Evolutionary conservation across 2,329 filamentous ascomycete species (phyloP).

Genomic region (Golovinomyces cichoracearum): DNA sequence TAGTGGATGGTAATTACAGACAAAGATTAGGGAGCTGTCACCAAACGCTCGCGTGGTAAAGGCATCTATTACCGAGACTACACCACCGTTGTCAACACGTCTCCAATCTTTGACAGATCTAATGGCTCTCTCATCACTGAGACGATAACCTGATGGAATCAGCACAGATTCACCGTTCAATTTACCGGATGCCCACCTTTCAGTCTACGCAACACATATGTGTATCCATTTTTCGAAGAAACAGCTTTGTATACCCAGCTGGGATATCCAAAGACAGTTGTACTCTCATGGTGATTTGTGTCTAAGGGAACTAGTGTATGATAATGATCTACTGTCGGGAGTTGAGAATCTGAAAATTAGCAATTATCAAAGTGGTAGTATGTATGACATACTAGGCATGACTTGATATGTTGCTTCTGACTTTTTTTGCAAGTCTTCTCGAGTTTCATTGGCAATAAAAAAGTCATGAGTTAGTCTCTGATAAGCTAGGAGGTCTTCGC

Average conservation of each 20-base stretch:
- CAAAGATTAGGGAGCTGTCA: slow-evolving; percentile 81
- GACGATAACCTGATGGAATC: slow-evolving; percentile 36
- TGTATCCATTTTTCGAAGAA: slow-evolving; percentile 64
- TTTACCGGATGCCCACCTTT: slow-evolving; percentile 31
- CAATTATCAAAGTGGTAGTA: slow-evolving; percentile 4
- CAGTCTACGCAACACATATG: slow-evolving; percentile 66
- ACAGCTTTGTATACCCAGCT: slow-evolving; percentile 93
- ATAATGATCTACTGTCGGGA: slow-evolving; percentile 65
- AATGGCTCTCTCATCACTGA: slow-evolving; percentile 76
- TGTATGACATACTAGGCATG: slow-evolving; percentile 36
- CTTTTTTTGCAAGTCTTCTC: slow-evolving; percentile 76
- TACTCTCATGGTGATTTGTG: slow-evolving; percentile 51
- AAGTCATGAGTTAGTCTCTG: slow-evolving; percentile 75
- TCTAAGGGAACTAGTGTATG: slow-evolving; percentile 82
- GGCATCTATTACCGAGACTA: slow-evolving; percentile 70
- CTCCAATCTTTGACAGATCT: slow-evolving; percentile 74
- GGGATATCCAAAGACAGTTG: slow-evolving; percentile 56
- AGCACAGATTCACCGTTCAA: neutral
- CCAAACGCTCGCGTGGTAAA: slow-evolving; percentile 86
- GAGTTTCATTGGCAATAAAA: slow-evolving; percentile 64
- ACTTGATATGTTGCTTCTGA: slow-evolving; percentile 63
- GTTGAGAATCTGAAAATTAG: slow-evolving; percentile 27
- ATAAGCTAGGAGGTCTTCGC: slow-evolving; percentile 57
- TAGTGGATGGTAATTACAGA: slow-evolving; percentile 76
- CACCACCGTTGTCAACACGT: slow-evolving; percentile 49